Percentiles rank a stretch among this genome's conserved stretches.
phyloP scores from a whole-genome alignment of 352 stramenopile species.

The Globisporangium splendens region DNA sequence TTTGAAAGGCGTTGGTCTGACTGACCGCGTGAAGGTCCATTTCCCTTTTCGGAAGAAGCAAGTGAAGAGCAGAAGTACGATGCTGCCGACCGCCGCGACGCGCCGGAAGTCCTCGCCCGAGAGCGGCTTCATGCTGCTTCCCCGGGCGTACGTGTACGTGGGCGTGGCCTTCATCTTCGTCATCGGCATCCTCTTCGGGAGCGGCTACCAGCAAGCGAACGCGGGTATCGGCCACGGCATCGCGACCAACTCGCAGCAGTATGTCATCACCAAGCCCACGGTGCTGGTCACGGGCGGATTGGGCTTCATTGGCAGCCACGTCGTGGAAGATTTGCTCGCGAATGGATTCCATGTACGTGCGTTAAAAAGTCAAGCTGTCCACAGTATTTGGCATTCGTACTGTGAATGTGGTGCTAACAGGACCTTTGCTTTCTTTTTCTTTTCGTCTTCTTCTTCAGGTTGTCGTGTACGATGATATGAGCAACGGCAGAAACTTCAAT shows the following conservation, averaged over 20 bases:
- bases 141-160: constrained; percentile 68
- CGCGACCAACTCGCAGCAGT: constrained; percentile 18
- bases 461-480: constrained; percentile 87
- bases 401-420: no score
- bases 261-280: constrained; percentile 38
- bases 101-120: constrained; percentile 27
- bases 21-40: not conserved
- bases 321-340: constrained; percentile 72
- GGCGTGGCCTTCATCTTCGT: constrained; percentile 62
- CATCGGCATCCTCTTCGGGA: constrained; percentile 61
- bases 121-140: constrained; percentile 70
- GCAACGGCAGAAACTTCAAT: constrained; percentile 87
- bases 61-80: not conserved
- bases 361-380: no score
- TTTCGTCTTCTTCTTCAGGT: constrained; percentile 32
- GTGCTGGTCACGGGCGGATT: constrained; percentile 80
- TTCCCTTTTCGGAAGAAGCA: constrained; percentile 1
- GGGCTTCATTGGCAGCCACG: constrained; percentile 84
- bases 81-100: constrained; percentile 26
- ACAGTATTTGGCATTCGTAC: not conserved
- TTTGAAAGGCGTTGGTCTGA: not conserved
- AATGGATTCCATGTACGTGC: constrained; percentile 71
- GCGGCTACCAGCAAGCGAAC: constrained; percentile 50
- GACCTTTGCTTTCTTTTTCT: no score
- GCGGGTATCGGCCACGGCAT: constrained; percentile 14